These are phyloP conservation scores for Arthrinium phaeospermum DNA, from an alignment of 2,329 filamentous ascomycete genomes.

Conservation along the genomic window DNA sequence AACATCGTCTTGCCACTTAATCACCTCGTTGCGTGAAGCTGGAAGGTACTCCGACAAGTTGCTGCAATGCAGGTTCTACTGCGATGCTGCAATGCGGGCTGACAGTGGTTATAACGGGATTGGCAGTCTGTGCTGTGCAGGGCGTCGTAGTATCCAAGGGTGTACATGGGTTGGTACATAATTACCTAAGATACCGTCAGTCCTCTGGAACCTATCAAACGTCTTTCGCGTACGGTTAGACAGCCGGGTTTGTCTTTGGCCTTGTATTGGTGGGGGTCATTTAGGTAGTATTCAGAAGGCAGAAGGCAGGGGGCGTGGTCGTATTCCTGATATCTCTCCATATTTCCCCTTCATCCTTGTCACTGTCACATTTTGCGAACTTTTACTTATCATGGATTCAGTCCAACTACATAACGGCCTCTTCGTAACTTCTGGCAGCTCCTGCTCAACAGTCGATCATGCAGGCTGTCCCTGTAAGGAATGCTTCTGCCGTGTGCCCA, in stretches of 20 bases:
- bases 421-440: not conserved
- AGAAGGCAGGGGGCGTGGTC: not conserved
- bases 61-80: not conserved
- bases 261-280: not conserved
- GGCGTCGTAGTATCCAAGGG: not conserved
- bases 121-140: not conserved
- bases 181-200: constrained; percentile 4
- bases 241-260: not conserved
- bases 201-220: not conserved
- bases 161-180: not conserved
- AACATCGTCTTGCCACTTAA: not conserved
- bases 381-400: not conserved
- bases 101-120: not conserved
- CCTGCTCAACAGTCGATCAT: not conserved
- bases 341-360: not conserved
- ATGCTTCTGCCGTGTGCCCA: not conserved
- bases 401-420: not conserved
- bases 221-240: not conserved
- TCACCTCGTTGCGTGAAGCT: not conserved
- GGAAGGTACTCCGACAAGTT: not conserved
- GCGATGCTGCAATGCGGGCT: constrained; percentile 7
- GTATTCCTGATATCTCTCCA: not conserved
- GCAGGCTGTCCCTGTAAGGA: not conserved
- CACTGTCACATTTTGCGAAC: not conserved
- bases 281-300: not conserved